A percentile compares a stretch with the other conserved stretches of the same genome.
Conservation (phyloP, 495 filamentous ascomycete species). For the Xylaria grammica region DNA sequence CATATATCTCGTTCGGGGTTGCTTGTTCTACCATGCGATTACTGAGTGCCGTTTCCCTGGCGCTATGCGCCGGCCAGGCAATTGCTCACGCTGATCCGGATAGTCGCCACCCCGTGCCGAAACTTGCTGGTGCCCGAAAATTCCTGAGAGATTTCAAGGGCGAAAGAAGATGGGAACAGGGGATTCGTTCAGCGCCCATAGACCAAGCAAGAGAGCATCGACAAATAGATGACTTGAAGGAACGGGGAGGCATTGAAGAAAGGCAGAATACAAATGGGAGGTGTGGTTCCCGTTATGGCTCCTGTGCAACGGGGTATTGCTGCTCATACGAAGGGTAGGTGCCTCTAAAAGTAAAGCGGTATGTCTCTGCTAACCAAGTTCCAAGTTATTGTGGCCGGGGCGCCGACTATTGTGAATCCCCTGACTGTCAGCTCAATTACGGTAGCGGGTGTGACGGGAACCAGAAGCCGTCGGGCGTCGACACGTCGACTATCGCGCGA, state of each 20-base stretch:
- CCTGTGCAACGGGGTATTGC: constrained; percentile 62
- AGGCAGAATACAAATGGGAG: constrained; percentile 32
- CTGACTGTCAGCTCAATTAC: constrained; percentile 72
- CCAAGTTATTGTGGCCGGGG: constrained; percentile 65
- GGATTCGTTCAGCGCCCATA: not conserved
- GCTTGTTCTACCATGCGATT: constrained; percentile 32
- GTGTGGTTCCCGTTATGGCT: constrained; percentile 50
- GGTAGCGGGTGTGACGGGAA: constrained; percentile 71
- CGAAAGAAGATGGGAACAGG: constrained; percentile 33
- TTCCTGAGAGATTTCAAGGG: constrained; percentile 41
- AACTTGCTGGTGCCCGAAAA: constrained; percentile 40
- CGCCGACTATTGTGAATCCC: constrained; percentile 66
- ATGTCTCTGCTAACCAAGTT: constrained; percentile 39
- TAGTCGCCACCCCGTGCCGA: constrained; percentile 33
- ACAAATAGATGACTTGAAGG: constrained; percentile 10
- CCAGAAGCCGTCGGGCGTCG: constrained; percentile 62
- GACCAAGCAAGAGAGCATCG: not conserved
- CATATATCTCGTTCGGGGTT: not conserved
- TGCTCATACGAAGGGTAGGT: constrained; percentile 67
- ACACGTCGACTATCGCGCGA: constrained; percentile 64
- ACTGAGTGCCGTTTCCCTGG: constrained; percentile 35
- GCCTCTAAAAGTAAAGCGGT: not conserved
- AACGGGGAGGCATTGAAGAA: constrained; percentile 29
- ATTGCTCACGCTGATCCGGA: constrained; percentile 36
- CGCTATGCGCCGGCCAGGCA: constrained; percentile 31